Evolutionary conservation across 768 basidiomycete genomes (phyloP), one percentile per base, ranked within the genome.

Genomic region (Naganishia friedmannii): DNA sequence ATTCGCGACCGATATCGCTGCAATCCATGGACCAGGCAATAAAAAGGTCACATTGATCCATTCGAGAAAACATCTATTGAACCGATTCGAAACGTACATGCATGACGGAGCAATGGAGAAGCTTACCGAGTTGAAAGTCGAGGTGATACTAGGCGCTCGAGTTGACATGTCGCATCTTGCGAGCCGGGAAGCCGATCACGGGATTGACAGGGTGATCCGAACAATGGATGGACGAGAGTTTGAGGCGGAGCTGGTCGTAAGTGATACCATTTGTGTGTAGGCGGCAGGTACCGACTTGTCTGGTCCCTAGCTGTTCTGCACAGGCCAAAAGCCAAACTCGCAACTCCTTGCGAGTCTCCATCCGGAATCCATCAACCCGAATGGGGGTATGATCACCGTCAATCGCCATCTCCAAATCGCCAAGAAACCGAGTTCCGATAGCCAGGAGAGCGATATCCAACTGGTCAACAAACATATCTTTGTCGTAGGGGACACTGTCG

Each of bases 1-100:
- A 74, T 77, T 78, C 67, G 82, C 82, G n/a, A 77, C 78, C 2
- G 82, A 83, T 70, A 75, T 83, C 51, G 79, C 79, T 53, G 77
- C 79, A 29, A 60, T 76, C 10, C 80, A 82, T 29, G 69, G 69
- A 21, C 51, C 46, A 57, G 78, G 80, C 3, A 73, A 76, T 5
- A 82, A 82, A 53, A 66, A 79, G 31, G 72, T 83, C 53, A 82
- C 81, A 7, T 71, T 83, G 32, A 69, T 83, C 15, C 82, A 83
- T 67, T 80, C 79, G 0, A 70, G 82, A 23, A 34, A 65, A 12
- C 72, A 76, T 39, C 68, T 83, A 21, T 74, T 83, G 75, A 75
- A 77, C n/a, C 68, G 76, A 0, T 83, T 82, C 70, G 77, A 80
- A 8, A 65, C 69, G 9, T 72, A 71, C 45, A 73, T 83, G 70